A percentile compares a stretch with the other conserved stretches of the same genome.
Evolutionary conservation across 2,329 filamentous ascomycete genomes (phyloP).

Genomic region (Arthrobotrys conoides): DNA sequence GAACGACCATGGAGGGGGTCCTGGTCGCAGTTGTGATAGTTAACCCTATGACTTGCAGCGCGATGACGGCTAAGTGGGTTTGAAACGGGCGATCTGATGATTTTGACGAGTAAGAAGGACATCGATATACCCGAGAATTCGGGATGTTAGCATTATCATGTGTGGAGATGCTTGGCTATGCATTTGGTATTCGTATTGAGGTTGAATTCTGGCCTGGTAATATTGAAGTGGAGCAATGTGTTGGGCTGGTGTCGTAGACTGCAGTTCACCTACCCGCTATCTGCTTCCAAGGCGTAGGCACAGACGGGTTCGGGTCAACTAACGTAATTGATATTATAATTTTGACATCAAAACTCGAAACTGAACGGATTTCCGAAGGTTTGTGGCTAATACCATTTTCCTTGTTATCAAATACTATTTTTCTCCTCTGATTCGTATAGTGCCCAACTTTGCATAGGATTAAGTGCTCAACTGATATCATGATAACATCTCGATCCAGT

Average conservation of each 20-base stretch:
- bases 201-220: not conserved
- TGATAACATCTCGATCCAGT: not conserved
- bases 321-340: too few species aligned
- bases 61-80: constrained; percentile 12
- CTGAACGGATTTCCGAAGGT: not conserved
- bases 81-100: constrained; percentile 19
- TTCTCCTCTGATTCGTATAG: too few species aligned
- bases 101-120: not conserved
- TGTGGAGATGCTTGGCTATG: not conserved
- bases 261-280: not conserved
- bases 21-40: constrained; percentile 10
- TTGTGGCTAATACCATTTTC: not conserved
- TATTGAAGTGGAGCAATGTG: not conserved
- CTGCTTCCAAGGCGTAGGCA: not conserved
- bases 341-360: not conserved
- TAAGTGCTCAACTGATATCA: not conserved
- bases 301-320: not conserved
- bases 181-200: too few species aligned
- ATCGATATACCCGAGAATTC: constrained; percentile 8
- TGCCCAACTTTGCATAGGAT: not conserved
- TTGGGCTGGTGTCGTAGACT: not conserved
- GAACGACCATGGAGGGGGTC: not conserved
- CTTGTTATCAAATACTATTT: not conserved
- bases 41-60: constrained; percentile 4
- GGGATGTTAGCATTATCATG: not conserved